These are phyloP conservation scores for Leccinum subgranulosum DNA, from an alignment of 768 basidiomycete genomes.

Conservation along the genomic window DNA sequence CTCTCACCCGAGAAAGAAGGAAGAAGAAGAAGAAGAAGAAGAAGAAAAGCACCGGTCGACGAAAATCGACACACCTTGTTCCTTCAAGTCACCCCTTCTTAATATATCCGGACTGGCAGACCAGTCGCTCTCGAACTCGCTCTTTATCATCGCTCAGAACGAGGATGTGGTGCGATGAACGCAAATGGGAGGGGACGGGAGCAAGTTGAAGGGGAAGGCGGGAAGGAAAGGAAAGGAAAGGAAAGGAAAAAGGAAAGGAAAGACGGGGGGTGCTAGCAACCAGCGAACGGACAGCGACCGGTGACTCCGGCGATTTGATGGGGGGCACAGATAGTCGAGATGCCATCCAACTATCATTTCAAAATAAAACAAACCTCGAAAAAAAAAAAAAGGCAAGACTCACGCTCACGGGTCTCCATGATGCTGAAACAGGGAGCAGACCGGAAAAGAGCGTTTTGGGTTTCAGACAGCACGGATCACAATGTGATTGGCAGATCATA, in stretches of 20 bases:
- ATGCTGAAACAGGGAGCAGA: neutral
- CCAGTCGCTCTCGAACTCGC: neutral
- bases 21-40: neutral
- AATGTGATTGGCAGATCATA: too few species aligned
- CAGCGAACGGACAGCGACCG: too few species aligned
- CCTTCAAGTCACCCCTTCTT: conserved; percentile 14
- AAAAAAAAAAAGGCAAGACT: neutral
- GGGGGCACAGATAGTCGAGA: neutral
- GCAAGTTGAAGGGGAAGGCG: too few species aligned
- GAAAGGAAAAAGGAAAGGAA: neutral
- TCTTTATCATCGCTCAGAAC: conserved; percentile 14
- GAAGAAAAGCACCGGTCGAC: neutral
- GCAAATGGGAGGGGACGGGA: too few species aligned
- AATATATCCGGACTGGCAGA: conserved; percentile 2
- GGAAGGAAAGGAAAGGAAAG: too few species aligned
- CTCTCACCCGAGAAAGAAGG: neutral
- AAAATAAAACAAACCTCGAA: too few species aligned
- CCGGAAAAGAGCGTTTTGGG: neutral
- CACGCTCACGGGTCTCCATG: neutral
- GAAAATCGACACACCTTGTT: neutral
- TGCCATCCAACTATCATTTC: too few species aligned
- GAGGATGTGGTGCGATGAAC: too few species aligned
- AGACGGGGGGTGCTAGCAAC: neutral
- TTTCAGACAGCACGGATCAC: neutral
- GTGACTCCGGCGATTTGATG: neutral